Evolutionary conservation across 805 yeast species (phyloP).

Genomic region (Tetrapisispora iriomotensis): DNA sequence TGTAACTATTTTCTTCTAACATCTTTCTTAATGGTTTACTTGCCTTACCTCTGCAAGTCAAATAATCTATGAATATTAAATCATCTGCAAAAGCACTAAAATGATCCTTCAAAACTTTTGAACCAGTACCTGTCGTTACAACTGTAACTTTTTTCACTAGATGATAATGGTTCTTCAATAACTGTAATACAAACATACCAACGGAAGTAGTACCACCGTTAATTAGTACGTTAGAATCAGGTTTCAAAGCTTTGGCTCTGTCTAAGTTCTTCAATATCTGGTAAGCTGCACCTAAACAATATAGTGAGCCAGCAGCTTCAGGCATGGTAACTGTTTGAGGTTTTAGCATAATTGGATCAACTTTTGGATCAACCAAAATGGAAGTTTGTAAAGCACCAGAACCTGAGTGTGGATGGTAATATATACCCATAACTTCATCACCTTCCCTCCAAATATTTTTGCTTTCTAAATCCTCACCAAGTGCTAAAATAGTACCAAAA

Average conservation of each 20-base stretch:
- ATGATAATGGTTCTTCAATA: conserved; percentile 43
- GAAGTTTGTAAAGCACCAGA: conserved; percentile 52
- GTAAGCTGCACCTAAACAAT: conserved; percentile 55
- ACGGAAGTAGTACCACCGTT: conserved; percentile 76
- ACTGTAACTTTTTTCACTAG: conserved; percentile 43
- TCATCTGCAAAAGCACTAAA: conserved; percentile 33
- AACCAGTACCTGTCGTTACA: conserved; percentile 48
- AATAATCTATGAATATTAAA: conserved; percentile 29
- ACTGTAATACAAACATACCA: conserved; percentile 52
- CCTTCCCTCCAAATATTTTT: conserved; percentile 38
- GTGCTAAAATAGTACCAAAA: conserved; percentile 47
- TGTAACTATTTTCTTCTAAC: conserved; percentile 28
- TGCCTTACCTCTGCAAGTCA: conserved; percentile 26
- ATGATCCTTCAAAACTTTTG: conserved; percentile 31
- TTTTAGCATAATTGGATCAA: conserved; percentile 39
- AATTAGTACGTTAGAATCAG: conserved; percentile 44
- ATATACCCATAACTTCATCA: conserved; percentile 55
- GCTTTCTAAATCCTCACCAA: conserved; percentile 36
- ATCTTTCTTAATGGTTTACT: conserved; percentile 25
- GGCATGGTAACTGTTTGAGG: conserved; percentile 38
- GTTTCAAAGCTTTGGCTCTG: conserved; percentile 24
- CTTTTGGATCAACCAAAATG: conserved; percentile 42
- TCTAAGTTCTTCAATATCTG: conserved; percentile 31
- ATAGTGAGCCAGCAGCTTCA: conserved; percentile 57
- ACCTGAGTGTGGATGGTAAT: conserved; percentile 40